Conservation (phyloP, 2,329 filamentous ascomycete species). For the Eutypa lata region DNA sequence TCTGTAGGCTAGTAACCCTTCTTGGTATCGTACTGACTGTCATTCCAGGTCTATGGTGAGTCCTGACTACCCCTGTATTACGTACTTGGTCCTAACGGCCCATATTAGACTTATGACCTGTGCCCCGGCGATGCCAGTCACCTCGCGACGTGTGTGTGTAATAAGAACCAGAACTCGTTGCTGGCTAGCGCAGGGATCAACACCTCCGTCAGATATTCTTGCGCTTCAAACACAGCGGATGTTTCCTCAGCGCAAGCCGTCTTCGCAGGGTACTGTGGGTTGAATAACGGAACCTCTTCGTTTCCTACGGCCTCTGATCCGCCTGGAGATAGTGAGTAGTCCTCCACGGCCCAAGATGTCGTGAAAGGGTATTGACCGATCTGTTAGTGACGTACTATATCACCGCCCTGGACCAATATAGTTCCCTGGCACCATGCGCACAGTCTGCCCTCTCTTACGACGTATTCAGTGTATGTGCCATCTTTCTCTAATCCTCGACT, state of each 20-base stretch:
- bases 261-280: constrained; percentile 49
- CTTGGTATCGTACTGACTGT: not conserved
- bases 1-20: not conserved
- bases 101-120: constrained; percentile 26
- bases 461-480: constrained; percentile 35
- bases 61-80: not conserved
- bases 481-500: not conserved
- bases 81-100: not conserved
- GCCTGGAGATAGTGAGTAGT: constrained; percentile 47
- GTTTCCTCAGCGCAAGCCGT: constrained; percentile 47
- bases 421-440: constrained; percentile 42
- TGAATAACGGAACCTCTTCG: constrained; percentile 45
- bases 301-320: constrained; percentile 45
- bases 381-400: constrained; percentile 51
- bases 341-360: not conserved
- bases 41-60: constrained; percentile 30
- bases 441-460: constrained; percentile 40
- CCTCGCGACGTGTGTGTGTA: constrained; percentile 50
- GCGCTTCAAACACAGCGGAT: constrained; percentile 44
- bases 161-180: constrained; percentile 46
- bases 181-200: constrained; percentile 41
- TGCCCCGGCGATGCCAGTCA: constrained; percentile 39
- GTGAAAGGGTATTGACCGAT: not conserved
- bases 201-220: constrained; percentile 39
- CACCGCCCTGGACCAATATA: constrained; percentile 46